Base-by-base conservation (phyloP, 1,284 basidiomycete species). In the Laetiporus sulphureus region DNA sequence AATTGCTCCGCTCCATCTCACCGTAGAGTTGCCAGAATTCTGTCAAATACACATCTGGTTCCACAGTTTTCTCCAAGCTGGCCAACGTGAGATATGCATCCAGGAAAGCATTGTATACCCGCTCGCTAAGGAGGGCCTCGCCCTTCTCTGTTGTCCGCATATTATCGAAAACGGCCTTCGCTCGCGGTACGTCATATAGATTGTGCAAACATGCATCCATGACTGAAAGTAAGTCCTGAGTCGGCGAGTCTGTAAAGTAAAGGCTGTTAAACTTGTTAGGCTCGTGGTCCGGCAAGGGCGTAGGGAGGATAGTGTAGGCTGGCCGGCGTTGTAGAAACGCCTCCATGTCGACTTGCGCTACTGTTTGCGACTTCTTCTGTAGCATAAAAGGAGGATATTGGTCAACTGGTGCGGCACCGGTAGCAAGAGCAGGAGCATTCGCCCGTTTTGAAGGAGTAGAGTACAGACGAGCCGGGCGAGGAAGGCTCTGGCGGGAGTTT, bases 201-300 rank as follows among this genome's bases (percentile, higher is more conserved):
- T 82, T 76, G 56, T 83, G 73, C 13, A 91, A 61, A 58, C 89
- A 91, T 1, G 86, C 85, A 51, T 86, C 79, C 60, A 92, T 83
- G 48, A 91, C 72, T 0, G 84, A 77, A 10, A 88, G 59, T 36
- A 74, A 68, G 56, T 90, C 84, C 57, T 81, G 77, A 0, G 80
- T 77, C 0, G 66, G 57, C 0, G 83, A 74, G 55, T 83, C 73
- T 8, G 72, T 68, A 64, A 83, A 80, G 70, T 82, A 77, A 52
- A 76, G 52, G 56, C 79, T 67, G 59, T 73, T 68, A 11, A 65
- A 45, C 2, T 59, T 49, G 3, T 66, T 62, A 6, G 58, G 41
- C 36, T 56, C 52, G 51, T 73, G 72, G 19, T 56, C 56, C 0
- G 83, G 79, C 1, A 78, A 66, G 2, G 82, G 82, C 0, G 79